These are phyloP conservation scores for Paecilomyces dactylethromorphus DNA, from an alignment of 2,329 filamentous ascomycete genomes.

Conservation along the genomic window DNA sequence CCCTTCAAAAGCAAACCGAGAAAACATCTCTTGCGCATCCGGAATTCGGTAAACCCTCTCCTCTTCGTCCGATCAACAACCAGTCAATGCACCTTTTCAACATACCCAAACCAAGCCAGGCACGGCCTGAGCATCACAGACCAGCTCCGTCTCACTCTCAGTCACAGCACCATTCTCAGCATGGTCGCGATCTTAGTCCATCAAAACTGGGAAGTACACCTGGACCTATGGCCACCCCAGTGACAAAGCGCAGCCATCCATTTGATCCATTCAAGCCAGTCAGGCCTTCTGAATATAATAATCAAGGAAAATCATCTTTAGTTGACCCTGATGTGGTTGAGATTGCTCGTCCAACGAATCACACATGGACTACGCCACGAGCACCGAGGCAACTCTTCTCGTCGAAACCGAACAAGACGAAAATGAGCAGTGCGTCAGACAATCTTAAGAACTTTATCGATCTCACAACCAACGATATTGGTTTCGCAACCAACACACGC, in stretches of 20 bases:
- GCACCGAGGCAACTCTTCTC: slow-evolving; percentile 48
- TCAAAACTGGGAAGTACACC: not conserved
- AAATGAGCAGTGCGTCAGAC: slow-evolving; percentile 34
- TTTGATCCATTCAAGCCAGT: slow-evolving; percentile 36
- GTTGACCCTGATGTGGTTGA: slow-evolving; percentile 31
- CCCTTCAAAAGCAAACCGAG: slow-evolving; percentile 29
- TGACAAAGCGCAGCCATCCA: slow-evolving; percentile 14
- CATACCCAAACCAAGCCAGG: slow-evolving; percentile 43
- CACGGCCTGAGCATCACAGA: slow-evolving; percentile 47
- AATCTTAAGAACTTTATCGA: slow-evolving; percentile 44
- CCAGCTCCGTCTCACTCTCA: slow-evolving; percentile 16
- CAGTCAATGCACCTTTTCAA: slow-evolving; percentile 46
- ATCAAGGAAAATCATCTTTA: slow-evolving; percentile 15
- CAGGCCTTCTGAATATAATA: slow-evolving; percentile 30
- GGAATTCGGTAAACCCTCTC: slow-evolving; percentile 55
- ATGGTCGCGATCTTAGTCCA: slow-evolving; percentile 3
- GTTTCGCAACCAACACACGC: slow-evolving; percentile 43
- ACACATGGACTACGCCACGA: slow-evolving; percentile 42
- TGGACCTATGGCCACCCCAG: not conserved
- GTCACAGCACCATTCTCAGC: slow-evolving; percentile 11
- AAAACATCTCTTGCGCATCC: slow-evolving; percentile 32
- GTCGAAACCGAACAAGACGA: slow-evolving; percentile 37
- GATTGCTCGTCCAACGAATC: slow-evolving; percentile 45
- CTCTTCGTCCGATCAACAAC: slow-evolving; percentile 41
- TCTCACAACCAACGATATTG: slow-evolving; percentile 39